Evolutionary conservation across 768 basidiomycete species (phyloP), one percentile per base, ranked within the genome.

Genomic region (Pulveroboletus sp.): DNA sequence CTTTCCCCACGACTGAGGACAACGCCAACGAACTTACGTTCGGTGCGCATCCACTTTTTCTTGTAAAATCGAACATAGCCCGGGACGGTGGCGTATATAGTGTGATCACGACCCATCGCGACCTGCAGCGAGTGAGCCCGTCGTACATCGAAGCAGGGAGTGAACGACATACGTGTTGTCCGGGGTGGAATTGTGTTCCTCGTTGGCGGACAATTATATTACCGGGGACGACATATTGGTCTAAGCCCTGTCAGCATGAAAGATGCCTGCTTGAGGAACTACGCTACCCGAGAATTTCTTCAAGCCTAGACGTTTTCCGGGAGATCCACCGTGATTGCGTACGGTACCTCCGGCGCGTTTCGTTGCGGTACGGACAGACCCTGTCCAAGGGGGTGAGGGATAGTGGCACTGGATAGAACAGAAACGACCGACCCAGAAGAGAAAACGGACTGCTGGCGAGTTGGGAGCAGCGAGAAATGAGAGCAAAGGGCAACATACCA

Each of bases 161-260:
- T 30, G 28, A 30, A 45, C n/a, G 38, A 71, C 85, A 49, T 69
- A 93, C 94, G 69, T 97, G 84, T 67, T 93, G 93, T 1, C 94
- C 95, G 5, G 95, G 84, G 64, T 95, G 93, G 72, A 96, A 95
- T 44, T 86, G 75, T 0, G 88, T 87, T 8, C 96, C 96, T 56
- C 96, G 80, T 69, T 99, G 96, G 39, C 96, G 81, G 30, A 98
- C 84, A 64, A 99, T 89, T 59, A 99, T 97, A 73, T 95, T 91
- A 38, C 96, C 96, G 8, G 96, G 91, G 24, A 89, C 79, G 24
- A 97, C 93, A 69, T 78, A 80, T 69, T 97, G 86, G 64, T 96
- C 95, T 97, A 53, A 41, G 30, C 15, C 13, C 6, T 24, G 55
- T 55, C 53, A 58, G 53, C 50, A 37, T 10, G 47, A 39, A 45